Conservation (phyloP, 257 asterid genomes). For the Voacanga thouarsii region DNA sequence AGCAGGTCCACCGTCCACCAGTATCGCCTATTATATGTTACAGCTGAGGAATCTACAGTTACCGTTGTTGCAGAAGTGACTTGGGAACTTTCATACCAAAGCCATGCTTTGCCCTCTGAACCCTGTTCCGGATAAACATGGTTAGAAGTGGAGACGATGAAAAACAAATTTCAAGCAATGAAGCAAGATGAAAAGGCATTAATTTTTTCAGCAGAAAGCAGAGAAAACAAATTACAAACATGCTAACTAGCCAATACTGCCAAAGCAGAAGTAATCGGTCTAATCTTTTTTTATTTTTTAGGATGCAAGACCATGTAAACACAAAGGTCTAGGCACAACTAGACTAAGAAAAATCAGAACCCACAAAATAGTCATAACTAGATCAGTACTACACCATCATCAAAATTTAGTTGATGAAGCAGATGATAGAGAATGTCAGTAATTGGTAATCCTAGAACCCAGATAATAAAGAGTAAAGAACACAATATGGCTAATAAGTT, state of each 20-base stretch:
- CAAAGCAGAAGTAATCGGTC: neutral
- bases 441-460: too few relatives aligned
- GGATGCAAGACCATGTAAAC: neutral
- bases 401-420: neutral
- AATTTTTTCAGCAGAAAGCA: neutral
- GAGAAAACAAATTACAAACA: neutral
- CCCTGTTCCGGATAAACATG: slow-evolving; percentile 49
- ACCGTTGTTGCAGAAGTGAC: slow-evolving; percentile 28
- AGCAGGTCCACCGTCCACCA: neutral
- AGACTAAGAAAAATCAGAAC: neutral
- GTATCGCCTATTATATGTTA: neutral
- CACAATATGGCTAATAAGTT: neutral
- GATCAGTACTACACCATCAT: neutral
- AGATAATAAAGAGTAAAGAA: too few relatives aligned
- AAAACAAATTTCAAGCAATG: neutral
- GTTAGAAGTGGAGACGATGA: neutral
- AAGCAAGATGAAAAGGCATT: neutral
- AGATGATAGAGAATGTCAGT: neutral
- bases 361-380: neutral
- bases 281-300: neutral
- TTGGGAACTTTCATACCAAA: slow-evolving; percentile 92
- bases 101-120: slow-evolving; percentile 72
- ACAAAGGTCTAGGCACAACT: neutral
- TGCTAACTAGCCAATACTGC: neutral
- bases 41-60: slow-evolving; percentile 21